A percentile compares a stretch with the other conserved stretches of the same genome.
These are phyloP conservation scores for Metahyphopichia silvanorum DNA, from an alignment of 805 yeast species.

Conservation along the genomic window DNA sequence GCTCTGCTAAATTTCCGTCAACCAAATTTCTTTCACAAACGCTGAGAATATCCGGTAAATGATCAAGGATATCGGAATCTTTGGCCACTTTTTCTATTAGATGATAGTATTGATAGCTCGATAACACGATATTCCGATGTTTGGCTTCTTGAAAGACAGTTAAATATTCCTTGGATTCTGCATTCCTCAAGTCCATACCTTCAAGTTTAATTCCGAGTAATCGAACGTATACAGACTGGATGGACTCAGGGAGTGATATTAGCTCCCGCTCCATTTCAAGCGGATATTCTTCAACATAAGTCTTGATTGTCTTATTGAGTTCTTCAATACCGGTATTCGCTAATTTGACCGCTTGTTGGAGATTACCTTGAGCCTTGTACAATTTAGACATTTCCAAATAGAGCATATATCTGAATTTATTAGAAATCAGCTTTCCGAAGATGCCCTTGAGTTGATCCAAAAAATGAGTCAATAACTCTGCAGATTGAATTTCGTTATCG, in stretches of 20 bases:
- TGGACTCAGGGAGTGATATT: constrained; percentile 14
- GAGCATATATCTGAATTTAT: constrained; percentile 20
- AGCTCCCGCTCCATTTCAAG: constrained; percentile 3
- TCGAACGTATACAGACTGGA: constrained; percentile 14
- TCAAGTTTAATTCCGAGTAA: constrained; percentile 15
- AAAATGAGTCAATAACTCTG: constrained; percentile 25
- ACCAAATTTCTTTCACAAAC: constrained; percentile 29
- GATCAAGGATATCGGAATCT: neutral
- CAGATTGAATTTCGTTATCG: constrained; percentile 10
- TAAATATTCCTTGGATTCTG: constrained; percentile 7
- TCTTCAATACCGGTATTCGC: constrained; percentile 24
- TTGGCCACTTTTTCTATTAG: constrained; percentile 9
- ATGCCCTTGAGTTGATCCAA: constrained; percentile 21
- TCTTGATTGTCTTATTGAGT: constrained; percentile 11
- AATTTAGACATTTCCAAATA: constrained; percentile 26
- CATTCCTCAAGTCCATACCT: constrained; percentile 4
- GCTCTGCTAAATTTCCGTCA: constrained; percentile 28
- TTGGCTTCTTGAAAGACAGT: constrained; percentile 7
- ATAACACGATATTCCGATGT: constrained; percentile 10
- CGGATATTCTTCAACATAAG: constrained; percentile 17
- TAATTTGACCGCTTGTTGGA: constrained; percentile 17
- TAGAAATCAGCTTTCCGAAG: constrained; percentile 18
- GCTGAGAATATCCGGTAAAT: constrained; percentile 12
- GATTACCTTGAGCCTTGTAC: constrained; percentile 20
- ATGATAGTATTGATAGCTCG: constrained; percentile 16